These are phyloP conservation scores for Raffaelea albimanens DNA, from an alignment of 2,329 filamentous ascomycete genomes.

Conservation along the genomic window DNA sequence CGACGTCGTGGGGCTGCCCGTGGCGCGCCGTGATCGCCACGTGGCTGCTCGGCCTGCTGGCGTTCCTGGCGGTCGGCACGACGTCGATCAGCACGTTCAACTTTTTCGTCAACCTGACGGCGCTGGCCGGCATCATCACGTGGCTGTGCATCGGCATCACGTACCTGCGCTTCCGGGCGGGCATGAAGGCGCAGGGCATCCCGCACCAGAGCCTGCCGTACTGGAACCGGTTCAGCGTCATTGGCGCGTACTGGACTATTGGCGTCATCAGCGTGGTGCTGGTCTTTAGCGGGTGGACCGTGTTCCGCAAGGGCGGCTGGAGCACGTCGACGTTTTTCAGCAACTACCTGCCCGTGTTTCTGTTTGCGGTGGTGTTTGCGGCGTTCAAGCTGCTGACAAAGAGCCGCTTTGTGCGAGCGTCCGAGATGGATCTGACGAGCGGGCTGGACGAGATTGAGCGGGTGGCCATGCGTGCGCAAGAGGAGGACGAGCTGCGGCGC, in stretches of 20 bases:
- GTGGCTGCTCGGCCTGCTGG: slow-evolving; percentile 51
- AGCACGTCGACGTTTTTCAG: slow-evolving; percentile 5
- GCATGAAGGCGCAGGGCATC: slow-evolving; percentile 54
- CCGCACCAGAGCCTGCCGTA: slow-evolving; percentile 48
- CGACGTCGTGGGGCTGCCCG: slow-evolving; percentile 40
- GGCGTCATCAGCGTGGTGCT: slow-evolving; percentile 16
- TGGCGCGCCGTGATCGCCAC: slow-evolving; percentile 47
- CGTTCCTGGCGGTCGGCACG: slow-evolving; percentile 56
- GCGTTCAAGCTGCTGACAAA: background rate
- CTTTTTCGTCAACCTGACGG: slow-evolving; percentile 26
- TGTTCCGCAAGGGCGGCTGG: slow-evolving; percentile 16
- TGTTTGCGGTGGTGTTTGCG: background rate
- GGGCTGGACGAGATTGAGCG: background rate
- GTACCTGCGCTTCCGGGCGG: slow-evolving; percentile 60
- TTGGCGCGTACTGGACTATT: slow-evolving; percentile 1
- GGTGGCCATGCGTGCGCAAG: background rate
- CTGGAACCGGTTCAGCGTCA: slow-evolving; percentile 1
- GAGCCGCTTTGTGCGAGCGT: background rate
- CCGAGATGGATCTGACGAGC: background rate
- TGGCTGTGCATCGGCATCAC: slow-evolving; percentile 58
- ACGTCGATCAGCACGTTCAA: slow-evolving; percentile 34
- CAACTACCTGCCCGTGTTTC: slow-evolving; percentile 2
- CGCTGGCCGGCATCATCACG: slow-evolving; percentile 59
- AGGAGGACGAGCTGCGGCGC: background rate
- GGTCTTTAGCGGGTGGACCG: slow-evolving; percentile 15